Evolutionary conservation across 805 yeast species (phyloP).

Genomic region (Monosporozyma unispora): DNA sequence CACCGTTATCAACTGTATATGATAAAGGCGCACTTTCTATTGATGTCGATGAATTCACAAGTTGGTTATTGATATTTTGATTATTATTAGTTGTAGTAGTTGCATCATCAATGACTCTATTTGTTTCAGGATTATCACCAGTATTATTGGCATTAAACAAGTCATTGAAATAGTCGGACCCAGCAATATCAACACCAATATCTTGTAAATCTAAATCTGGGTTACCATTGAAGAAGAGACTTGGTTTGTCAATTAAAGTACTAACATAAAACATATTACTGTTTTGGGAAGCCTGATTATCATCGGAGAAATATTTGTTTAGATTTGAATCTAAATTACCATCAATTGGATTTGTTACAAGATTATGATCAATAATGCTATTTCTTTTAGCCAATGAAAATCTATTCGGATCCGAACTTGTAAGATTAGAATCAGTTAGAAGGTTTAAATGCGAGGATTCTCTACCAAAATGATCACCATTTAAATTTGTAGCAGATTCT

Average conservation of each 20-base stretch:
- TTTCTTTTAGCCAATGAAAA: neutral
- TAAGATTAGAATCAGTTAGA: neutral
- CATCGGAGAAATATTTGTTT: slow-evolving; percentile 5
- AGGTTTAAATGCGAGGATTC: neutral
- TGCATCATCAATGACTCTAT: neutral
- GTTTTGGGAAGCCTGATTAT: neutral
- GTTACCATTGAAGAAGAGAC: slow-evolving; percentile 15
- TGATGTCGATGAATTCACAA: neutral
- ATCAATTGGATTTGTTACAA: neutral
- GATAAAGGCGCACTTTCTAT: neutral
- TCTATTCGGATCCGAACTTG: neutral
- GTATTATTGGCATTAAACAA: slow-evolving; percentile 9
- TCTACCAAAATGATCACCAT: neutral
- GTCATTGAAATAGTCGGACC: slow-evolving; percentile 20
- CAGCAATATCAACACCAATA: slow-evolving; percentile 13
- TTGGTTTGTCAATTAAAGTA: slow-evolving; percentile 26
- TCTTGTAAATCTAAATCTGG: slow-evolving; percentile 14
- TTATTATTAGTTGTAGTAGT: too few relatives aligned
- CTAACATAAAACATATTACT: slow-evolving; percentile 16
- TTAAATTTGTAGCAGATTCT: neutral
- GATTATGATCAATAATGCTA: neutral
- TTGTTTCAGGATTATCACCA: neutral
- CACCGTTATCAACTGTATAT: neutral
- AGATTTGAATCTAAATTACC: slow-evolving; percentile 1
- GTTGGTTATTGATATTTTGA: neutral